Evolutionary conservation across 352 stramenopile genomes (phyloP).

Genomic region (Globisporangium cylindrosporum): DNA sequence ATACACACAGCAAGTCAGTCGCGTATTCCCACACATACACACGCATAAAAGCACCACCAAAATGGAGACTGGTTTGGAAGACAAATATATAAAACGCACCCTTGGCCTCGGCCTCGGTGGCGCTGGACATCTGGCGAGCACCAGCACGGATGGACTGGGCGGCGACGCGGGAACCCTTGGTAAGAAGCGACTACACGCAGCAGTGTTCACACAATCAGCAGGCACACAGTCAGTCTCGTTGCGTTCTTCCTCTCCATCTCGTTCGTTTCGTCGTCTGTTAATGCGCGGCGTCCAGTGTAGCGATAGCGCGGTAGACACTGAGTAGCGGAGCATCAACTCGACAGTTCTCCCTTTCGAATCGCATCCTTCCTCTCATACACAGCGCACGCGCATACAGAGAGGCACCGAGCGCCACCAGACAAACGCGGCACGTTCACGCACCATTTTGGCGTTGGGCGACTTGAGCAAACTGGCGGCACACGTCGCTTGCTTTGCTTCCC

Average conservation of each 20-base stretch:
- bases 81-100: constrained; percentile 27
- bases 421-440: not conserved
- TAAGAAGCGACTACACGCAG: constrained; percentile 55
- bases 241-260: not conserved
- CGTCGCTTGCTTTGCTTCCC: constrained; percentile 8
- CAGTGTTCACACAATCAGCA: not conserved
- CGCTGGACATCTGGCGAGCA: constrained; percentile 75
- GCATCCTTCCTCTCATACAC: not conserved
- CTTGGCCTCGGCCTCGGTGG: constrained; percentile 81
- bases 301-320: not conserved
- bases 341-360: too few species aligned
- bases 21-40: not conserved
- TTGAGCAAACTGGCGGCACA: constrained; percentile 19
- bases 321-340: not conserved
- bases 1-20: constrained; percentile 5
- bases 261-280: not conserved
- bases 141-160: constrained; percentile 52
- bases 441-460: constrained; percentile 21
- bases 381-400: not conserved
- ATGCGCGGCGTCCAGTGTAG: not conserved
- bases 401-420: not conserved
- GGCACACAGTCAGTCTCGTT: constrained; percentile 1
- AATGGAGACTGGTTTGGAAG: not conserved
- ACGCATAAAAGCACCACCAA: constrained; percentile 12
- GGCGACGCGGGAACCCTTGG: constrained; percentile 50